A percentile compares a stretch with the other conserved stretches of the same genome.
Conservation (phyloP, 139 green algal genomes). For the Limnomonas spitsbergensis region DNA sequence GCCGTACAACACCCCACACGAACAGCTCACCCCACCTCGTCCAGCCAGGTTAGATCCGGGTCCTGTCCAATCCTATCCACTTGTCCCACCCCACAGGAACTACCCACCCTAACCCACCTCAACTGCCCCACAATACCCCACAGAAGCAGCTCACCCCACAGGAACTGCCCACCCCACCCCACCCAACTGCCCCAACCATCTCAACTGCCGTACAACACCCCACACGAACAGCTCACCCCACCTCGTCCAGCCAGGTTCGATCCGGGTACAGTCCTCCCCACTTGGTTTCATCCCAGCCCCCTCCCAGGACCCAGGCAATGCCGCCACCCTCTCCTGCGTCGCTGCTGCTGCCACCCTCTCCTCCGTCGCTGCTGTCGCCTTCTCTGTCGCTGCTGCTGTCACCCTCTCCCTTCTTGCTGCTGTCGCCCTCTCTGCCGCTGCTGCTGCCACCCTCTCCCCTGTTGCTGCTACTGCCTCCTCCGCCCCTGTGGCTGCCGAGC, state of each 20-base stretch:
- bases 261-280: constrained; percentile 50
- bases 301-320: constrained; percentile 55
- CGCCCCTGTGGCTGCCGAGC: background rate
- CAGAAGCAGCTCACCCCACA: no score
- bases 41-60: constrained; percentile 25
- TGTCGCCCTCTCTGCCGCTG: background rate
- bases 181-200: no score
- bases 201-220: no score
- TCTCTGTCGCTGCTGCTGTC: background rate
- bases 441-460: background rate
- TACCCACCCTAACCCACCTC: constrained; percentile 40
- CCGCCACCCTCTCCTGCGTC: background rate
- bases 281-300: constrained; percentile 50
- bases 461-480: background rate
- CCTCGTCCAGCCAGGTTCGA: constrained; percentile 25
- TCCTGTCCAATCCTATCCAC: constrained; percentile 45
- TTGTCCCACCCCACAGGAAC: constrained; percentile 58
- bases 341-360: background rate
- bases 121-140: no score
- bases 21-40: constrained; percentile 20
- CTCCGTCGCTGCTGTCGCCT: background rate
- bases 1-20: no score
- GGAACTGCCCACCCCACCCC: no score
- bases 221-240: no score
- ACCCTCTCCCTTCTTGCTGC: background rate